Evolutionary conservation across 2,329 filamentous ascomycete genomes (phyloP), one percentile per base, ranked within the genome.

Genomic region (Pestalotiopsis sp.): DNA sequence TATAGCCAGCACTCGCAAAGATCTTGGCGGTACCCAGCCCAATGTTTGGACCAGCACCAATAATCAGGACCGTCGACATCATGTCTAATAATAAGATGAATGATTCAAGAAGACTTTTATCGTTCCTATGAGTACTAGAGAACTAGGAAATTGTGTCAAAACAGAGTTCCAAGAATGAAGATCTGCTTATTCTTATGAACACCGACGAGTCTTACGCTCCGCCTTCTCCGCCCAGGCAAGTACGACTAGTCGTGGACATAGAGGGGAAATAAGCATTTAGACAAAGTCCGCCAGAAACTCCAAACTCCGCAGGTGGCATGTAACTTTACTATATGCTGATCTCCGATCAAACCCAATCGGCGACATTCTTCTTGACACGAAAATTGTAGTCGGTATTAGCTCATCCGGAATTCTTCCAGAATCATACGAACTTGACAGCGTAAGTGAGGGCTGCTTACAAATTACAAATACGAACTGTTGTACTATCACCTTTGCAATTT

Each of bases 11-110:
- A 6, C 52, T n/a, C 4, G 56, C 31, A 56, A 67, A 69, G 23
- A 36, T 39, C 31, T 31, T 49, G 38, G 68, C 65, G 17, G 58
- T 23, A 2, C 65, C 65, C 9, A 49, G 23, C n/a, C 68, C 68
- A 23, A 69, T 67, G 36, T 64, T 67, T 13, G 68, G 31, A 13
- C 65, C 68, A 23, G 64, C 65, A 45, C 68, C 68, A 31, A 69
- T 57, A 27, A 69, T 64, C 9, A 69, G 59, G 9, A 67, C 52
- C 2, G 65, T 60, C 17, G 65, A 45, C 65, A 67, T 67, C 12
- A 45, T 64, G 5, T 20, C 45, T n/a, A 4, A 52, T 17, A 4
- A 4, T 13, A 5, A n/a, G 17, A 52, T 52, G 45, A 52, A n/a
- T 20, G 14, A 7, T 6, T 6, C 1, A n/a, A 52, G n/a, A 14